These are phyloP conservation scores for Crithidia fasciculata DNA, from an alignment of 208 protist genomes.

Conservation along the genomic window DNA sequence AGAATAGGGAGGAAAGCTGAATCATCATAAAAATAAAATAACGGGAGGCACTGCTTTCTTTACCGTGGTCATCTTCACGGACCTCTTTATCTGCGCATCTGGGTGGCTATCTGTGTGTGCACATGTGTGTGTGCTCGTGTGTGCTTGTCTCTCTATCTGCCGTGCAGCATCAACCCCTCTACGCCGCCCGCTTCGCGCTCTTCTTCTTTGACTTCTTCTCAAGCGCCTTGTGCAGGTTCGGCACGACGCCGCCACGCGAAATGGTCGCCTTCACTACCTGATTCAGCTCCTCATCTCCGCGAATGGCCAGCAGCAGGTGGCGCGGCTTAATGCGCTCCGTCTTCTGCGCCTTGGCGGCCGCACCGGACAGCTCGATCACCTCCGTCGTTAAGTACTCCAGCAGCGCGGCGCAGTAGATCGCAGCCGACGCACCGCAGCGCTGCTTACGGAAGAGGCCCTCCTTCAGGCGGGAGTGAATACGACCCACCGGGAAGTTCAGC, in stretches of 20 bases:
- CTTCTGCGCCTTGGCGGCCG: constrained; percentile 98
- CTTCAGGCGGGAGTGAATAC: constrained; percentile 99
- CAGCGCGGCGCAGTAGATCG: constrained; percentile 98
- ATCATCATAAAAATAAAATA: constrained; percentile 1
- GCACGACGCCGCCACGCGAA: constrained; percentile 88
- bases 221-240: constrained; percentile 88
- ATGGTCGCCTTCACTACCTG: constrained; percentile 97
- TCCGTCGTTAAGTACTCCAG: constrained; percentile 99
- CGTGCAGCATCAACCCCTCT: constrained; percentile 14
- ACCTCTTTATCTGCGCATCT: no score
- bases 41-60: not conserved
- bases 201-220: constrained; percentile 94
- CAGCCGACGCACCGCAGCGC: constrained; percentile 96
- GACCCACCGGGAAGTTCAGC: constrained; percentile 97
- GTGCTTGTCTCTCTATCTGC: constrained; percentile 11
- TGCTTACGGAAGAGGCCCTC: constrained; percentile 93
- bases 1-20: no score
- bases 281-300: constrained; percentile 99
- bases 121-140: not conserved
- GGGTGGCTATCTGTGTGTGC: no score
- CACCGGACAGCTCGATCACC: constrained; percentile 98
- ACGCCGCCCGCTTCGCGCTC: constrained; percentile 78
- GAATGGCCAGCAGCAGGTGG: constrained; percentile 98
- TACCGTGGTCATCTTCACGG: not conserved
- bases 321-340: constrained; percentile 98